Base-by-base conservation (phyloP, 768 basidiomycete species). In the Scleroderma citrinum region DNA sequence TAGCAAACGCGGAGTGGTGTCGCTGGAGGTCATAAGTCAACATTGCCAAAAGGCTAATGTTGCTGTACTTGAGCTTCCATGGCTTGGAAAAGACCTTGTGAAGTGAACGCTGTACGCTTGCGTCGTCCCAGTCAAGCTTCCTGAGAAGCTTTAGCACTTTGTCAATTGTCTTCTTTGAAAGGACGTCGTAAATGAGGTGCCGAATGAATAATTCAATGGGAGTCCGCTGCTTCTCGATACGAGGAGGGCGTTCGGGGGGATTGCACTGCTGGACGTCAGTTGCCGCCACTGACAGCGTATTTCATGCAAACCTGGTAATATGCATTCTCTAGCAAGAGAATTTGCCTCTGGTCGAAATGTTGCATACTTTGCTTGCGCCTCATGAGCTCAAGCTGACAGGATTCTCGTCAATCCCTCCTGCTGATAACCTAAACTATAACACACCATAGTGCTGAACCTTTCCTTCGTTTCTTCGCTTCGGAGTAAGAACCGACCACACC, bases 81-180 rank as follows among this genome's bases (percentile, higher is more conserved):
- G 95, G 88, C 60, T 96, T 95, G n/a, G 89, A 90, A 71, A 99
- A 99, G 35, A 90, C 81, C 62, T 90, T 89, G 70, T 86, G 83
- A 7, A 98, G 73, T 20, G 78, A 79, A 23, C 75, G 75, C 34
- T 78, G 76, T 26, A 87, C 61, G 20, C 68, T 52, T 7, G 70
- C 65, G 62, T 91, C 83, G n/a, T 95, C 90, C 96, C 96, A 99
- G 59, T 98, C 86, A 40, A 98, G 76, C 68, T 95, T 97, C 42
- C 96, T 83, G 30, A 97, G 68, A 20, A 96, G 78, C 66, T 91
- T 92, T 48, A 98, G 75, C 10, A 96, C 94, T 62, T 96, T 96
- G 68, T 99, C 96, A 55, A 98, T 86, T 5, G 92, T 92, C 67
- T 83, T 91, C 73, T 92, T 93, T 37, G 87, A 77, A 31, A 98